Conservation (phyloP, 129 eudicot species). For the Pulicaria dysenterica region DNA sequence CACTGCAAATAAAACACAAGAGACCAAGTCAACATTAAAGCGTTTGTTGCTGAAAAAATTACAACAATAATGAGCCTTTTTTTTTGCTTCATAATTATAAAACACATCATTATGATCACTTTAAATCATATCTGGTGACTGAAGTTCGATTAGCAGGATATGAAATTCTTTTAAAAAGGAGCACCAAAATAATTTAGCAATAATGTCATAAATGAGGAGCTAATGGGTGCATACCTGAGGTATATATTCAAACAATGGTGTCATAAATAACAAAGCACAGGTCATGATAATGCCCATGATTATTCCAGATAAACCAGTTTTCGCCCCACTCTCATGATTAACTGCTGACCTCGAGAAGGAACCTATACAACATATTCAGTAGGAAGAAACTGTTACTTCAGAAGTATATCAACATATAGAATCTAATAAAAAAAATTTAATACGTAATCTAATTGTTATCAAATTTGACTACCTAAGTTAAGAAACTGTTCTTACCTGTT, state of each 20-base stretch:
- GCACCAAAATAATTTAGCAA: constrained; percentile 53
- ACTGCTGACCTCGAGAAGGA: constrained; percentile 99
- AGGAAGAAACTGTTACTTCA: constrained; percentile 14
- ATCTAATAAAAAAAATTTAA: constrained; percentile 3
- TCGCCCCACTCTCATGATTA: constrained; percentile 97
- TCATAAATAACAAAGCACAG: constrained; percentile 73
- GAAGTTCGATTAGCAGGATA: constrained; percentile 13
- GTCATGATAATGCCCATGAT: constrained; percentile 81
- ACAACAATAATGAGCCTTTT: not conserved
- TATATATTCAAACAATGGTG: constrained; percentile 84
- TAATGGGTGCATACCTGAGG: constrained; percentile 69
- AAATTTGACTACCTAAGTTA: constrained; percentile 5
- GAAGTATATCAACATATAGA: constrained; percentile 11
- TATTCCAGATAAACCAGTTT: constrained; percentile 91
- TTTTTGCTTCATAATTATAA: too few relatives aligned
- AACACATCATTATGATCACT: not conserved
- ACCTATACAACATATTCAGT: constrained; percentile 52
- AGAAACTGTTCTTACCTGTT: constrained; percentile 61
- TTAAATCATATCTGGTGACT: not conserved
- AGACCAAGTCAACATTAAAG: constrained; percentile 17
- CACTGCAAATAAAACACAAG: constrained; percentile 52
- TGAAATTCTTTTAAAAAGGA: not conserved
- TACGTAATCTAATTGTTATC: constrained; percentile 12
- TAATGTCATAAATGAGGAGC: constrained; percentile 57
- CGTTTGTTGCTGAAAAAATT: not conserved